Evolutionary conservation across 495 filamentous ascomycete species (phyloP), one percentile per base, ranked within the genome.

Genomic region (Chaetomidium leptoderma): DNA sequence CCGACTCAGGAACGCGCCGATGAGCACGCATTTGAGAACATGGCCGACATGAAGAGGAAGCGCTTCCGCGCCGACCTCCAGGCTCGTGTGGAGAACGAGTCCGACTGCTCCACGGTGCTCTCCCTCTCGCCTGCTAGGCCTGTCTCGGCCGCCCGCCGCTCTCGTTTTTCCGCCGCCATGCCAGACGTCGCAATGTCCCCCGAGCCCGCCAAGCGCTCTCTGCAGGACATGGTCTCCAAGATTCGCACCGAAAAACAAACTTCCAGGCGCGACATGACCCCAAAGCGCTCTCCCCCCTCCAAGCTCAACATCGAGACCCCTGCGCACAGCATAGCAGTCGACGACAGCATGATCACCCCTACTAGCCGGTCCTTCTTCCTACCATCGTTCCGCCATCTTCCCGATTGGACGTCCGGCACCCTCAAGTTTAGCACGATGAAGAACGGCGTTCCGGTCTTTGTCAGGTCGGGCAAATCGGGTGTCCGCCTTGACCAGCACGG

Each of bases 391-490:
- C 72, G 67, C n/a, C 71, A 78, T 56, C 67, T 78, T 29, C 72
- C 74, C 11, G 75, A 78, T 61, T 76, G 75, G 66, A 68, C 75
- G 14, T 71, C 75, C 5, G 75, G 75, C 8, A 69, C 72, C 43
- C 70, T 78, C 40, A 71, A 63, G 59, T 73, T 76, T 37, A 74
- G 67, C 60, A 59, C 74, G 24, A 64, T 76, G 55, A 73, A 65
- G 50, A 74, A 79, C 53, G 76, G 76, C 52, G 74, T 72, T 14
- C 77, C 75, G 8, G 63, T 78, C 37, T 76, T 78, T 52, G 73
- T 77, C 36, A 76, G 71, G 53, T 56, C 60, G 14, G 53, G 21
- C 40, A 65, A 62, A 48, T 19, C 46, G 23, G 63, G 60, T 35
- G 65, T 64, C 26, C 61, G 52, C 10, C 54, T 68, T 5, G 55